Evolutionary conservation across 2,329 filamentous ascomycete genomes (phyloP).

Genomic region (Fusarium devonianum): DNA sequence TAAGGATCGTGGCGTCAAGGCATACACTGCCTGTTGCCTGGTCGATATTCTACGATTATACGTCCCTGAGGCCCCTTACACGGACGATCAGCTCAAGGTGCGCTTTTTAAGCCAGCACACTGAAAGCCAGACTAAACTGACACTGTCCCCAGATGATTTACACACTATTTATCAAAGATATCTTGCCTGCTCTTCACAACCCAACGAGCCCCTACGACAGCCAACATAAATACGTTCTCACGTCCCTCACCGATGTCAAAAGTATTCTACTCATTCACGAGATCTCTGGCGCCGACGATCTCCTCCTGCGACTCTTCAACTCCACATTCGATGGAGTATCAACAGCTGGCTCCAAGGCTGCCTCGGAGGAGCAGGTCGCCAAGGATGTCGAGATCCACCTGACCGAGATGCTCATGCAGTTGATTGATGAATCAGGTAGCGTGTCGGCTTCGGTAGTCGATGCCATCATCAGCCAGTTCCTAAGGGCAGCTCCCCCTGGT

Average conservation of each 20-base stretch:
- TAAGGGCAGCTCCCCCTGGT: slow-evolving; percentile 80
- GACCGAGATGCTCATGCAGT: slow-evolving; percentile 80
- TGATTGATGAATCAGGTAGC: slow-evolving; percentile 83
- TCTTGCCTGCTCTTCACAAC: slow-evolving; percentile 85
- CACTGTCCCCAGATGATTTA: slow-evolving; percentile 80
- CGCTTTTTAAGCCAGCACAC: slow-evolving; percentile 5
- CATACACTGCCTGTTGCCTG: slow-evolving; percentile 86
- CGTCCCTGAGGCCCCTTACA: slow-evolving; percentile 94
- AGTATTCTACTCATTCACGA: slow-evolving; percentile 93
- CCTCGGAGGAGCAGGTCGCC: slow-evolving; percentile 80
- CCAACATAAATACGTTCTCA: slow-evolving; percentile 90
- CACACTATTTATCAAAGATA: slow-evolving; percentile 81
- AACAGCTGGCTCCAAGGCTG: slow-evolving; percentile 70
- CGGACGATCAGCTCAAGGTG: slow-evolving; percentile 88
- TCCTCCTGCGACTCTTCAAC: slow-evolving; percentile 84
- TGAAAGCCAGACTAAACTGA: slow-evolving; percentile 29
- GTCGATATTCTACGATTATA: slow-evolving; percentile 93
- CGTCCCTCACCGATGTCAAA: slow-evolving; percentile 90
- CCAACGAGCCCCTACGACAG: slow-evolving; percentile 89
- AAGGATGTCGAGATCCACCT: slow-evolving; percentile 96
- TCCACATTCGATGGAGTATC: slow-evolving; percentile 93
- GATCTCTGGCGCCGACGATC: slow-evolving; percentile 78
- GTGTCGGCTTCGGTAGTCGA: slow-evolving; percentile 86
- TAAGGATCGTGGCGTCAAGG: slow-evolving; percentile 92
- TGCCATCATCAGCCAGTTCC: slow-evolving; percentile 92